A percentile compares a stretch with the other conserved stretches of the same genome.
These are phyloP conservation scores for Sclerotinia nivalis DNA, from an alignment of 2,329 filamentous ascomycete species.

Conservation along the genomic window DNA sequence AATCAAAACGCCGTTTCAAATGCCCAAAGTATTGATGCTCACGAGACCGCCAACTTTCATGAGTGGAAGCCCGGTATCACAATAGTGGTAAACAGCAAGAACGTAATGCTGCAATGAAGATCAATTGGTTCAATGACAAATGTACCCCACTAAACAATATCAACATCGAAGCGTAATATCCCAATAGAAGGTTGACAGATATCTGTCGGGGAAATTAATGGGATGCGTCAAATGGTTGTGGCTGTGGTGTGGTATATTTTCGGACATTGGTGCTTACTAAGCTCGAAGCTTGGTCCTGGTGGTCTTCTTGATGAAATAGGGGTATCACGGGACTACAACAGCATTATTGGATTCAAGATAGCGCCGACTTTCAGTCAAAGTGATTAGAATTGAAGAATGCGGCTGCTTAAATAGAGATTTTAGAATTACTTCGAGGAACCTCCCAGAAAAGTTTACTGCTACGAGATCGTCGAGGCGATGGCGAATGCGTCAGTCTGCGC, in stretches of 20 bases:
- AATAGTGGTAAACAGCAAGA: not conserved
- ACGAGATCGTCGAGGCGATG: no score
- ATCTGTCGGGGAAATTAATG: not conserved
- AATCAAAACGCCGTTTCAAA: not conserved
- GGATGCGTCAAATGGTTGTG: not conserved
- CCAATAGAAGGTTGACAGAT: not conserved
- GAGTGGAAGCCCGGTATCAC: not conserved
- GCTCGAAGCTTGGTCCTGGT: not conserved
- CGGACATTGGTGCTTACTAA: not conserved
- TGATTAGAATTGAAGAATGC: no score
- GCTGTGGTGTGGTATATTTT: not conserved
- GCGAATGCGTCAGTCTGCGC: no score
- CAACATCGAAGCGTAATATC: not conserved
- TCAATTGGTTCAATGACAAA: not conserved
- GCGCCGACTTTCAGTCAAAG: no score
- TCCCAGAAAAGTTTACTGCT: no score
- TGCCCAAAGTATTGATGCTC: not conserved
- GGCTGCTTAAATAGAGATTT: no score
- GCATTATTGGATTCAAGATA: no score
- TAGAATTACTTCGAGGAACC: no score
- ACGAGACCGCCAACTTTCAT: not conserved
- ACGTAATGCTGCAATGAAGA: not conserved
- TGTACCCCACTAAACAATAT: no score
- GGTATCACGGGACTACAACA: not conserved
- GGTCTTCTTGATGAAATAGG: not conserved